A percentile compares a stretch with the other conserved stretches of the same genome.
Evolutionary conservation across 768 basidiomycete species (phyloP).

Genomic region (Leccinellum albellum): DNA sequence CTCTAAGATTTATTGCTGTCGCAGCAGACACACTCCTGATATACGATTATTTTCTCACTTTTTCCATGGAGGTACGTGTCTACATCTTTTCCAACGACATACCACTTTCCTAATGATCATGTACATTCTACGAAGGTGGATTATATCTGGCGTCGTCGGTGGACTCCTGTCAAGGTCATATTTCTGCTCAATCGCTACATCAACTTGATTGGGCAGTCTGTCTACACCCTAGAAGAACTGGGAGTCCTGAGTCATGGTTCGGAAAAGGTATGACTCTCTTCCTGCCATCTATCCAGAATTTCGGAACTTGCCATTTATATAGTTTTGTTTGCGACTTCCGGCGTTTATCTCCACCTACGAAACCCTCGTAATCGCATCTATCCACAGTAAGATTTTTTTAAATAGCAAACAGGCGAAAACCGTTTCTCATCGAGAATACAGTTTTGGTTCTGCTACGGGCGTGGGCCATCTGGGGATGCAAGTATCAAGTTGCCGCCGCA

Average conservation of each 20-base stretch:
- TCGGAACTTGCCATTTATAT: background rate
- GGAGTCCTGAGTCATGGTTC: slow-evolving; percentile 13
- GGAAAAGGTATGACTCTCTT: background rate
- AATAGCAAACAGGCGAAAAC: background rate
- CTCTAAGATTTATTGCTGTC: background rate
- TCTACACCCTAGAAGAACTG: slow-evolving; percentile 9
- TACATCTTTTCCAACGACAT: no score
- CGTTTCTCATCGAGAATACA: background rate
- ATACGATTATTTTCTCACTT: slow-evolving; percentile 17
- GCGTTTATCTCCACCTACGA: background rate
- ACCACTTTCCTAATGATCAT: background rate
- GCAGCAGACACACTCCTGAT: slow-evolving; percentile 8
- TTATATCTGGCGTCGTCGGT: slow-evolving; percentile 9
- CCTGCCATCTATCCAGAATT: background rate
- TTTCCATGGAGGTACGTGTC: slow-evolving; percentile 13
- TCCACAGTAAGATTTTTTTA: background rate
- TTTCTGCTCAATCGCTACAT: slow-evolving; percentile 21
- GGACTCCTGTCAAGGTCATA: slow-evolving; percentile 6
- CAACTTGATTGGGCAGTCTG: slow-evolving; percentile 7
- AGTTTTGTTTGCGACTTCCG: background rate
- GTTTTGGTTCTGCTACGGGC: background rate
- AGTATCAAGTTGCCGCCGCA: background rate
- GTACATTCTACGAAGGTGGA: background rate
- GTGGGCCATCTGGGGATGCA: background rate
- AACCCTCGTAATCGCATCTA: background rate